A percentile compares a stretch with the other conserved stretches of the same genome.
phyloP scores from a whole-genome alignment of 2,329 filamentous ascomycete species.

The Sclerotinia trifoliorum region DNA sequence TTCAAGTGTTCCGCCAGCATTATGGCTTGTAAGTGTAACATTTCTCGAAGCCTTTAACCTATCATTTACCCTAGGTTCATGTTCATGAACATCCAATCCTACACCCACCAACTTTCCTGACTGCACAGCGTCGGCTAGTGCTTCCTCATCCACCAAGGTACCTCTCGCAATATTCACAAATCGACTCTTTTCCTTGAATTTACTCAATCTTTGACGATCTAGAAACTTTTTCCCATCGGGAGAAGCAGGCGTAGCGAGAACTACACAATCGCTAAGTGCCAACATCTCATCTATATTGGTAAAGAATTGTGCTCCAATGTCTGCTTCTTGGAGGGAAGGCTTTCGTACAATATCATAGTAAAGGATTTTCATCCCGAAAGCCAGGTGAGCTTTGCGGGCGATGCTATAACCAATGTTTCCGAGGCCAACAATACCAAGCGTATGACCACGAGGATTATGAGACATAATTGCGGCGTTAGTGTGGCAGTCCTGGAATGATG shows the following conservation, averaged over 20 bases:
- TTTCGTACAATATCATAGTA: slow-evolving; percentile 60
- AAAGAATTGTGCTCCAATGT: slow-evolving; percentile 54
- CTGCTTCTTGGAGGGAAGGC: slow-evolving; percentile 33
- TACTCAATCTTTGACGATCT: slow-evolving; percentile 46
- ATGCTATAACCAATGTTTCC: slow-evolving; percentile 65
- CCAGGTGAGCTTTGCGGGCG: slow-evolving; percentile 55
- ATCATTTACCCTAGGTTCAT: slow-evolving; percentile 50
- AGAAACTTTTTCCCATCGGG: slow-evolving; percentile 51
- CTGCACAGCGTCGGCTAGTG: slow-evolving; percentile 59
- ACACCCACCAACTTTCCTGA: slow-evolving; percentile 50
- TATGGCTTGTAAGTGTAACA: slow-evolving; percentile 62
- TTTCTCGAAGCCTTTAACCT: slow-evolving; percentile 35
- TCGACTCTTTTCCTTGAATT: slow-evolving; percentile 54
- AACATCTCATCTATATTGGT: slow-evolving; percentile 53
- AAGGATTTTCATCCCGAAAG: slow-evolving; percentile 65
- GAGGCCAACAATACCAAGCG: slow-evolving; percentile 66
- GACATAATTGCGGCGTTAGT: slow-evolving; percentile 56
- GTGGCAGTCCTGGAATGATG: slow-evolving; percentile 58
- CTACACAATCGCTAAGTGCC: slow-evolving; percentile 54
- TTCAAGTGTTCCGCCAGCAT: slow-evolving; percentile 65
- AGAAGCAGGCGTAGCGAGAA: slow-evolving; percentile 58
- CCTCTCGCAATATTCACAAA: slow-evolving; percentile 68
- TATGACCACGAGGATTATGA: slow-evolving; percentile 60
- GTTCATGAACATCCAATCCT: slow-evolving; percentile 63
- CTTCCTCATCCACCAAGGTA: slow-evolving; percentile 63